Evolutionary conservation across 768 basidiomycete genomes (phyloP), one percentile per base, ranked within the genome.

Genomic region (Amanita pseudoporphyria): DNA sequence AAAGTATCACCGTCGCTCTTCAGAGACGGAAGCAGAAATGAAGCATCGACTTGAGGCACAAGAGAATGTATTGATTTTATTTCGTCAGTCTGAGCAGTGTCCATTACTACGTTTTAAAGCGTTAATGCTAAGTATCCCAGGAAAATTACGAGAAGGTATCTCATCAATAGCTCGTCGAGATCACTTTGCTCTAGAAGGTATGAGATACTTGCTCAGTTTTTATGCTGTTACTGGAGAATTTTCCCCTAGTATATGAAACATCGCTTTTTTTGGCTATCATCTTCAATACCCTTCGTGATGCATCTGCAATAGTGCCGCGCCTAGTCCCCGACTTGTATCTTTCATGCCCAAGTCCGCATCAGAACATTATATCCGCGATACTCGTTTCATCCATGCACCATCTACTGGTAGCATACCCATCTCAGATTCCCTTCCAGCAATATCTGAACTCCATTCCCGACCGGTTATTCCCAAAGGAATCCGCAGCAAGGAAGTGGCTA

Each of bases 91-190:
- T 21, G 40, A 45, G 16, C 51, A 39, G 37, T n/a, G 16, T 18
- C 24, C 14, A n/a, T n/a, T n/a, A n/a, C n/a, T n/a, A 24, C 47
- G 19, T 28, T 28, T 28, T 28, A 4, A 4, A 53, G 31, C 45
- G 22, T 22, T 31, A 21, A 44, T 24, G 10, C 22, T 19, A 18
- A 22, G 18, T n/a, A 9, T 50, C 1, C 50, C n/a, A 89, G 87
- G 86, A 37, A 89, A 88, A 60, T 67, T 89, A 6, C 72, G 87
- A 44, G 87, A 89, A 63, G 87, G 87, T 0, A 67, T 88, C 3
- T 70, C 73, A 6, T 77, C 86, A 0, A 77, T 81, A 1, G 66
- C 67, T 24, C 72, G 87, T 50, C 67, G 52, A 16, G 87, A 87
- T 59, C 51, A 47, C 2, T 87, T 89, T 57, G 73, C 82, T 1